Percentiles rank a stretch among this genome's conserved stretches.
Evolutionary conservation across 805 yeast species (phyloP).

Genomic region (Candida xiaguanensis): DNA sequence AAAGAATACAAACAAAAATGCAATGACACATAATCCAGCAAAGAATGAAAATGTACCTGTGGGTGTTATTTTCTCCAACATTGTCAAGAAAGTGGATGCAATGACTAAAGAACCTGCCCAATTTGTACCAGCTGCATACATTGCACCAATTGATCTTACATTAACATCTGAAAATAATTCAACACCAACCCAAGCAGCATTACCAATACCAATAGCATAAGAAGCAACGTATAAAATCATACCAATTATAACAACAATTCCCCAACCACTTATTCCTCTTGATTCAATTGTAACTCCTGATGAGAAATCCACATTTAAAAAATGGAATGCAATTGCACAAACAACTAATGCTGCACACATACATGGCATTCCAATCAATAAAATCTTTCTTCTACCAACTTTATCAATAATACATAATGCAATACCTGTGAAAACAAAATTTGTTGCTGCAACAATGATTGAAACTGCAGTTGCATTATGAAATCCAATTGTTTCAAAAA

Average conservation of each 20-base stretch:
- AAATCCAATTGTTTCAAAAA: constrained; percentile 89
- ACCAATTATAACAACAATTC: constrained; percentile 76
- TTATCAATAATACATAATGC: constrained; percentile 86
- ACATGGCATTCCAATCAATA: constrained; percentile 78
- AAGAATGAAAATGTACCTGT: constrained; percentile 91
- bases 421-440: constrained; percentile 79
- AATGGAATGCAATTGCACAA: constrained; percentile 91
- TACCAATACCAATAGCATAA: constrained; percentile 93
- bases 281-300: constrained; percentile 33
- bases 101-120: constrained; percentile 94
- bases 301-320: constrained; percentile 58
- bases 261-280: constrained; percentile 73
- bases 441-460: constrained; percentile 89
- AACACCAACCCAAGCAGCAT: constrained; percentile 97
- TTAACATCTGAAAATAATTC: constrained; percentile 87
- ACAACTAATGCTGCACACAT: constrained; percentile 75
- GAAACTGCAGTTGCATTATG: constrained; percentile 91
- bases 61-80: constrained; percentile 91
- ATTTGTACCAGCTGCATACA: constrained; percentile 87
- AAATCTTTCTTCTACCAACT: constrained; percentile 82
- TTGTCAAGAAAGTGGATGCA: constrained; percentile 88
- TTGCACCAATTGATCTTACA: constrained; percentile 89
- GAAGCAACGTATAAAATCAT: constrained; percentile 87
- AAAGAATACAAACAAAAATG: constrained; percentile 73
- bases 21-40: constrained; percentile 72